These are phyloP conservation scores for Salix udensis DNA, from an alignment of 345 rosid species.

Conservation along the genomic window DNA sequence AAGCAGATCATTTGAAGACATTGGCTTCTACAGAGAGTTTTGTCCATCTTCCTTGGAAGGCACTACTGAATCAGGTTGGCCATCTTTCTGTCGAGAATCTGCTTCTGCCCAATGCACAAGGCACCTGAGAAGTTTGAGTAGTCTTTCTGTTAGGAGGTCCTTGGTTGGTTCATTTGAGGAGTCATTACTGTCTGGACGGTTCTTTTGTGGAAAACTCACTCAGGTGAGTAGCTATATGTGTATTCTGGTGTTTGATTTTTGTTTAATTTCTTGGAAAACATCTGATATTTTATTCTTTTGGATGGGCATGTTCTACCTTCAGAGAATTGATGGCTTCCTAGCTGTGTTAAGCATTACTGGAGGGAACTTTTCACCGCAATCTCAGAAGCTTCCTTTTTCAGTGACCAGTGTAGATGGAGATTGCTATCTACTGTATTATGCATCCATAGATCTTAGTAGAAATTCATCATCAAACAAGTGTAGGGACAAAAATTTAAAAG, in stretches of 20 bases:
- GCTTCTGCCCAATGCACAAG: conserved; percentile 46
- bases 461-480: conserved; percentile 49
- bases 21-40: conserved; percentile 46
- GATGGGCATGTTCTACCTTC: conserved; percentile 26
- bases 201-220: conserved; percentile 54
- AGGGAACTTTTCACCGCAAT: conserved; percentile 78
- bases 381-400: conserved; percentile 88
- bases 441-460: conserved; percentile 75
- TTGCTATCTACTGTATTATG: conserved; percentile 66
- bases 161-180: conserved; percentile 98
- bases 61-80: conserved; percentile 32
- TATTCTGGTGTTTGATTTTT: conserved; percentile 5
- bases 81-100: conserved; percentile 41
- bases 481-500: conserved; percentile 51
- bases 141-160: conserved; percentile 72
- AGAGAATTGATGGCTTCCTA: conserved; percentile 87
- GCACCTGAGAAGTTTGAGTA: conserved; percentile 63
- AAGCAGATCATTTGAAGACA: conserved; percentile 58
- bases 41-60: conserved; percentile 54
- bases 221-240: conserved; percentile 46
- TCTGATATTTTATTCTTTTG: conserved; percentile 8
- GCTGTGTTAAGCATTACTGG: conserved; percentile 92
- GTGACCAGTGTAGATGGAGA: conserved; percentile 90
- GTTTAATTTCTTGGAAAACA: background rate
- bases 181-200: conserved; percentile 81